These are phyloP conservation scores for Fusarium goolgardi DNA, from an alignment of 2,329 filamentous ascomycete genomes.

Conservation along the genomic window DNA sequence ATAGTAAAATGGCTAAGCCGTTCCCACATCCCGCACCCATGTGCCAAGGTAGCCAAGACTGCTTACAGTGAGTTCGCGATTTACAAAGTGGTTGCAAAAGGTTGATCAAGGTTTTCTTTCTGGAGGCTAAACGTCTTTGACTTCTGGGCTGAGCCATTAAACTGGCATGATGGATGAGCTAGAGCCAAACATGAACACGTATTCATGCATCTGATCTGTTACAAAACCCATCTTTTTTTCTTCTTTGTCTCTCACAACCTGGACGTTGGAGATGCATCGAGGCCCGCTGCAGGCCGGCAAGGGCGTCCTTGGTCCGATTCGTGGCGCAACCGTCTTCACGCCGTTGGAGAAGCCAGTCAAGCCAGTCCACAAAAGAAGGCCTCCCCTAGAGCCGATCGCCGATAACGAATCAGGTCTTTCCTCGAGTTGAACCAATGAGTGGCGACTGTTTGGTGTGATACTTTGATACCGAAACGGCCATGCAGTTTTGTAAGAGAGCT, in stretches of 20 bases:
- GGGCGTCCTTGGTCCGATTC: slow-evolving; percentile 28
- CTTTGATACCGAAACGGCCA: slow-evolving; percentile 1
- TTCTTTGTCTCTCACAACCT: slow-evolving; percentile 8
- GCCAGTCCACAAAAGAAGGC: slow-evolving; percentile 23
- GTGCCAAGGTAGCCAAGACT: slow-evolving; percentile 26
- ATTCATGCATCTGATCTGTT: slow-evolving; percentile 31
- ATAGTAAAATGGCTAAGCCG: slow-evolving; percentile 16
- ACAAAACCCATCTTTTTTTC: slow-evolving; percentile 3
- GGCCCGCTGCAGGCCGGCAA: slow-evolving; percentile 30
- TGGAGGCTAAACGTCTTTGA: neutral
- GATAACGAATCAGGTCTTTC: slow-evolving; percentile 31
- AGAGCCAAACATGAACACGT: slow-evolving; percentile 21
- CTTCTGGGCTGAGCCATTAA: slow-evolving; percentile 9
- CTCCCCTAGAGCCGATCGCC: slow-evolving; percentile 33
- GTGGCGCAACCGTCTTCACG: slow-evolving; percentile 32
- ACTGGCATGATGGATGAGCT: slow-evolving; percentile 2
- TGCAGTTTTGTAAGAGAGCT: slow-evolving; percentile 3
- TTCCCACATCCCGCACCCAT: slow-evolving; percentile 37
- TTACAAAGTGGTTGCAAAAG: slow-evolving; percentile 23
- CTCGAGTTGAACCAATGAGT: slow-evolving; percentile 14
- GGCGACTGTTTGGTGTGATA: neutral
- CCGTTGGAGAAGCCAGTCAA: slow-evolving; percentile 25
- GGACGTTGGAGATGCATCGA: slow-evolving; percentile 7
- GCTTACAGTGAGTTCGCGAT: slow-evolving; percentile 17
- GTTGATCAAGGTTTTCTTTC: slow-evolving; percentile 28